Percentiles rank a stretch among this genome's conserved stretches.
These are phyloP conservation scores for Agrocybe pediades DNA, from an alignment of 768 basidiomycete genomes.

Conservation along the genomic window DNA sequence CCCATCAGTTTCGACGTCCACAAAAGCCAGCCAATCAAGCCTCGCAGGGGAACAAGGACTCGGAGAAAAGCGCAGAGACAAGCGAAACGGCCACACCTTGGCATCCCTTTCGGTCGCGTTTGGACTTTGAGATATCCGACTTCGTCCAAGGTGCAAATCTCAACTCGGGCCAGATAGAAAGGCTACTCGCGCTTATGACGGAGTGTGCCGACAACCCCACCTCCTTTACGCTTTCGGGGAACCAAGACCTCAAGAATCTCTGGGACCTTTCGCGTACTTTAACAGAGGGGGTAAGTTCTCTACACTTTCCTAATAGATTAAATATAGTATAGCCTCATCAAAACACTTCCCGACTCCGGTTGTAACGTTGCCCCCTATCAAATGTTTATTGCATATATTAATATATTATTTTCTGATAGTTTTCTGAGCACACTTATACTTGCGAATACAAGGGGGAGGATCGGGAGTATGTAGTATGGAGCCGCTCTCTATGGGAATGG, in stretches of 20 bases:
- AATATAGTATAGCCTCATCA: too few species aligned
- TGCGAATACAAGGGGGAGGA: slow-evolving; percentile 6
- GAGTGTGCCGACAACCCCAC: neutral
- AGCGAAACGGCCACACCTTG: too few species aligned
- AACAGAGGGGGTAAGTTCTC: neutral
- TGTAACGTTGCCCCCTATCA: too few species aligned
- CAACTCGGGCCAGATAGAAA: neutral
- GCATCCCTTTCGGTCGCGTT: slow-evolving; percentile 24
- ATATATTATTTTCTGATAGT: too few species aligned
- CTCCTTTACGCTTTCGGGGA: neutral
- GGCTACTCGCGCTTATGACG: neutral
- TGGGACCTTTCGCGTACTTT: neutral
- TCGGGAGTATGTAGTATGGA: neutral
- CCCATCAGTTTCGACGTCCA: too few species aligned
- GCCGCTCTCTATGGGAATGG: slow-evolving; percentile 11
- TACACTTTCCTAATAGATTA: too few species aligned
- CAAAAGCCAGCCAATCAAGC: too few species aligned
- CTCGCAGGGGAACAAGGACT: too few species aligned
- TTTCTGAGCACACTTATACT: neutral
- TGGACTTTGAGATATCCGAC: slow-evolving; percentile 28
- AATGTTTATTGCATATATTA: too few species aligned
- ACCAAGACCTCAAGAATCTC: neutral
- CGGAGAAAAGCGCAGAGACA: too few species aligned
- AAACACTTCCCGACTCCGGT: too few species aligned
- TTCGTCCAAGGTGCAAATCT: neutral